Percentiles rank a stretch among this genome's conserved stretches.
Evolutionary conservation across 192 early-diverging fungal genomes (phyloP).

Genomic region (Coemansia sp.): DNA sequence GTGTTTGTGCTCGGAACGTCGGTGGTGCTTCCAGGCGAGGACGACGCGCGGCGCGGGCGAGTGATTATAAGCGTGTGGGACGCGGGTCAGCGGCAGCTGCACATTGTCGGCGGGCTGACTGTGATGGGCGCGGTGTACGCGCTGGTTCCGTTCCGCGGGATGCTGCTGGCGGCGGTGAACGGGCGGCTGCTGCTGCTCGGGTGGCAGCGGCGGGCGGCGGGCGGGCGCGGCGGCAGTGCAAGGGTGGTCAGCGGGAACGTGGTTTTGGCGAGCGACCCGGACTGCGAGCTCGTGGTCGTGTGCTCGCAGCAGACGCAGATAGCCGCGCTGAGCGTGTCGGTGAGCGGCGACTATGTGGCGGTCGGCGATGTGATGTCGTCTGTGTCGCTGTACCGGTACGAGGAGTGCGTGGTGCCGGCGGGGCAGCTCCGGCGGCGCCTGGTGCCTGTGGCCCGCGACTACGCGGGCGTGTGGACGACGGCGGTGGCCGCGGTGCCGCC

Average conservation of each 20-base stretch:
- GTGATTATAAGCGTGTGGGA: slow-evolving; percentile 67
- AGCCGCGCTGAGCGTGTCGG: slow-evolving; percentile 56
- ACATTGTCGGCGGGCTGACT: slow-evolving; percentile 51
- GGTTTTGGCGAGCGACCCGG: slow-evolving; percentile 7
- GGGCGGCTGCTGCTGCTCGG: slow-evolving; percentile 41
- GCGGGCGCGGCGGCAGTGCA: not conserved
- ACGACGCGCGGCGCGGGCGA: slow-evolving; percentile 70
- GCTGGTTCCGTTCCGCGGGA: slow-evolving; percentile 56
- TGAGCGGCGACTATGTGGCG: slow-evolving; percentile 64
- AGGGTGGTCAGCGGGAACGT: not conserved
- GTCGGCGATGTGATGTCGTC: slow-evolving; percentile 88
- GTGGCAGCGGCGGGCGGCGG: slow-evolving; percentile 22
- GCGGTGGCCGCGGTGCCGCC: slow-evolving; percentile 28
- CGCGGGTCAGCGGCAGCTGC: slow-evolving; percentile 43
- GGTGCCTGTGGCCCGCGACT: slow-evolving; percentile 36
- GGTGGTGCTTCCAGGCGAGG: slow-evolving; percentile 53
- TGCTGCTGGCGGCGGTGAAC: slow-evolving; percentile 68
- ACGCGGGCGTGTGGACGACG: slow-evolving; percentile 34
- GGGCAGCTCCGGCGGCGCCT: slow-evolving; percentile 10
- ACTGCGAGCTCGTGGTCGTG: slow-evolving; percentile 27
- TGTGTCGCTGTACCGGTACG: slow-evolving; percentile 57
- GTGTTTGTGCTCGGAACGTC: slow-evolving; percentile 80
- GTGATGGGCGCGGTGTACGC: slow-evolving; percentile 66
- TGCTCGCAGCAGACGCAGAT: slow-evolving; percentile 58
- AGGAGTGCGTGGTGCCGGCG: slow-evolving; percentile 3